Percentiles rank a stretch among this genome's conserved stretches.
phyloP scores from a whole-genome alignment of 2,329 filamentous ascomycete species.

The Pseudohalonectria lignicola region DNA sequence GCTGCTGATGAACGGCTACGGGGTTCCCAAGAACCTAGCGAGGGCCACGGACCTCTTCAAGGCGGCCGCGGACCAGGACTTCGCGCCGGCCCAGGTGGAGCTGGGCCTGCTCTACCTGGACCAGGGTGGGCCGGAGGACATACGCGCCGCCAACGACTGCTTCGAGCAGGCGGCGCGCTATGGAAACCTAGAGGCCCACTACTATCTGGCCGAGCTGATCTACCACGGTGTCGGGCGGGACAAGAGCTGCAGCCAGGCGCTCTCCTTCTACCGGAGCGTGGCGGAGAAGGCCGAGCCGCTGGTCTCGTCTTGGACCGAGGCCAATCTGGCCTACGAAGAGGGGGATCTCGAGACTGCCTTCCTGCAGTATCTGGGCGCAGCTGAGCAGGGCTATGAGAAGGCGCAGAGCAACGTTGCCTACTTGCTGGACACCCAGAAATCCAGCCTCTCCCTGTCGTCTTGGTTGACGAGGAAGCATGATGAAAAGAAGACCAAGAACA shows the following conservation, averaged over 20 bases:
- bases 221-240: conserved; percentile 73
- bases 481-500: too few relatives aligned
- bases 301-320: conserved; percentile 70
- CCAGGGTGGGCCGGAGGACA: conserved; percentile 59
- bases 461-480: conserved; percentile 6
- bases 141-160: conserved; percentile 70
- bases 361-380: conserved; percentile 73
- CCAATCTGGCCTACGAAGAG: conserved; percentile 69
- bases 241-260: conserved; percentile 64
- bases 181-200: conserved; percentile 78
- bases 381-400: conserved; percentile 84
- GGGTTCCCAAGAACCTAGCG: conserved; percentile 53
- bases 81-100: conserved; percentile 69
- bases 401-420: conserved; percentile 86
- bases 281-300: conserved; percentile 62
- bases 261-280: conserved; percentile 73
- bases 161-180: conserved; percentile 80
- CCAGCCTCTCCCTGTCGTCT: conserved; percentile 43
- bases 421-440: conserved; percentile 65
- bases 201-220: conserved; percentile 83
- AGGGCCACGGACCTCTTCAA: conserved; percentile 69
- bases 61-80: conserved; percentile 71
- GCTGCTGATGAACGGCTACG: conserved; percentile 69
- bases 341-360: conserved; percentile 74
- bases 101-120: conserved; percentile 79